Base-by-base conservation (phyloP, 2,329 filamentous ascomycete species). In the Metarhizium humberi region DNA sequence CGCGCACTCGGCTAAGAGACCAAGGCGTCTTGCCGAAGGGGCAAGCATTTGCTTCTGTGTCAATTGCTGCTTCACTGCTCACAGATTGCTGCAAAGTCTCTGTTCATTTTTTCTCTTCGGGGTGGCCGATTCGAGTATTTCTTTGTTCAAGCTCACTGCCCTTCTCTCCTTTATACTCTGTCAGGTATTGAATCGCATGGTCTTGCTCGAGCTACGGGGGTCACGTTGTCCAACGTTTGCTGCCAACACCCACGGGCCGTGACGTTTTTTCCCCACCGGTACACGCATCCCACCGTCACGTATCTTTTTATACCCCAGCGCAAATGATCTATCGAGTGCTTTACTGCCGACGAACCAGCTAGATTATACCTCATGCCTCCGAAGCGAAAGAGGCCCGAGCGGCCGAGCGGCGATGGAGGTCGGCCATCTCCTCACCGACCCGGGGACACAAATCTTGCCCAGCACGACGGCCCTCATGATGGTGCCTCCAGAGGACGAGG, bases 391-490 rank as follows among this genome's bases (percentile, higher is more conserved):
- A 77, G 79, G 67, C 72, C 73, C 64, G 78, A 81, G 50, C 73
- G 79, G 60, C 69, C 69, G 52, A 71, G 72, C 57, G 69, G 70
- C 58, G 79, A 83, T 56, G 74, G 71, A 55, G 71, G 70, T 59
- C 75, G 84, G 57, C 82, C 82, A 20, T 79, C 83, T 52, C 84
- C 84, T 52, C 82, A 86, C 69, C 80, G 82, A 38, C 82, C 84
- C 50, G 76, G 74, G 53, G 79, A 85, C 61, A 78, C 78, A 6
- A 64, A 70, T 43, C 64, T 84, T 54, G 80, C 73, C 47, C 81
- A 84, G 59, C 80, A 84, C 66, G 82, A 86, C 54, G 70, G 78
- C 11, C 38, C 8, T 69, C 76, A 78, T 60, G 75, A 80, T 63
- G 72, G 71, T 43, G 69, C 71, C 60, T 73, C 73, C 57, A 74